Conservation (phyloP, 2,329 filamentous ascomycete genomes). For the Xylariaceae sp. region DNA sequence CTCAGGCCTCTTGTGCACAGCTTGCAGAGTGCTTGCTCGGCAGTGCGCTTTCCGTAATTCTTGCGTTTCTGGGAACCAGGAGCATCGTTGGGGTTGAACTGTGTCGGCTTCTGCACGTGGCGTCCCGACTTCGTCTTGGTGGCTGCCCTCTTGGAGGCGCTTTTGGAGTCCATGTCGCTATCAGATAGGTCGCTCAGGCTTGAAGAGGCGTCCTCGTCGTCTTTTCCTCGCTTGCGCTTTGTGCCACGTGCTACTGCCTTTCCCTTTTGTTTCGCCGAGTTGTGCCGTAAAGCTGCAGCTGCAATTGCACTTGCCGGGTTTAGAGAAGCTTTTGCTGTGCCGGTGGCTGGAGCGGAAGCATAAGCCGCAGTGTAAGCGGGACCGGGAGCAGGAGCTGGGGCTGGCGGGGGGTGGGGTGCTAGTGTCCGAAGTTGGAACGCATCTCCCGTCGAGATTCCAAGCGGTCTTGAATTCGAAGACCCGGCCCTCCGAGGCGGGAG, state of each 20-base stretch:
- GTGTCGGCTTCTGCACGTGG: constrained; percentile 60
- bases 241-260: constrained; percentile 20
- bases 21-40: constrained; percentile 60
- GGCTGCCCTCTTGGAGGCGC: constrained; percentile 49
- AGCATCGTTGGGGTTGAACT: constrained; percentile 46
- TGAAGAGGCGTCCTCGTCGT: constrained; percentile 21
- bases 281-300: too few species aligned
- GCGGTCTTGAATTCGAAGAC: background rate
- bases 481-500: background rate
- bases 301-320: constrained; percentile 13
- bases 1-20: constrained; percentile 68
- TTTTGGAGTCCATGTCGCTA: constrained; percentile 21
- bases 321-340: constrained; percentile 2
- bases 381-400: too few species aligned
- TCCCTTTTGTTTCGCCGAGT: constrained; percentile 13
- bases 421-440: constrained; percentile 25
- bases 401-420: constrained; percentile 3
- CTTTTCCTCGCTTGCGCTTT: constrained; percentile 34
- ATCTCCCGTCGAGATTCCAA: constrained; percentile 14
- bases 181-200: constrained; percentile 28
- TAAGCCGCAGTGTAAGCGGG: too few species aligned
- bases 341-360: too few species aligned
- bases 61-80: constrained; percentile 32
- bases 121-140: constrained; percentile 73
- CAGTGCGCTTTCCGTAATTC: constrained; percentile 53